Conservation (phyloP, 768 basidiomycete genomes). For the Gymnopilus junonius region DNA sequence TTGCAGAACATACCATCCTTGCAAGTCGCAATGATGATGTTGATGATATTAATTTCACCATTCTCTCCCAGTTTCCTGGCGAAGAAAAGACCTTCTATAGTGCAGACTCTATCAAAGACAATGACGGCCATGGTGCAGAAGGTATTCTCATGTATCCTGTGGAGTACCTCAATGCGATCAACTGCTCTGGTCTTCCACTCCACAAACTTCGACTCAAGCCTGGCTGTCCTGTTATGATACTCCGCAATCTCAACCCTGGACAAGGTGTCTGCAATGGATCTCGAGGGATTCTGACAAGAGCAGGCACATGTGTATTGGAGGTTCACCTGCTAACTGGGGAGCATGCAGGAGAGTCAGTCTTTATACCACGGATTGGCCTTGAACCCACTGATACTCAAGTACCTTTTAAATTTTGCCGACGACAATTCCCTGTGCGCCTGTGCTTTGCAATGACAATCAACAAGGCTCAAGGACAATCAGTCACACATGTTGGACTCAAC, state of each 20-base stretch:
- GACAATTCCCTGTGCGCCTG: constrained; percentile 45
- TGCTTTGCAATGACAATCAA: constrained; percentile 51
- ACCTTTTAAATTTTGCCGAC: constrained; percentile 23
- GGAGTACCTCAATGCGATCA: too few species aligned
- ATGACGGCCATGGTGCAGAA: too few species aligned
- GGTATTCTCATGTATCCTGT: too few species aligned
- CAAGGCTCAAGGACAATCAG: constrained; percentile 49
- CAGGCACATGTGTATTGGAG: constrained; percentile 30
- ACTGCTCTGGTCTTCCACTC: constrained; percentile 7
- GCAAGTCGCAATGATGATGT: constrained; percentile 41
- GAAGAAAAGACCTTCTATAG: too few species aligned
- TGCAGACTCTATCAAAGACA: too few species aligned
- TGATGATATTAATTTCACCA: too few species aligned
- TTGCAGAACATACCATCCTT: constrained; percentile 39
- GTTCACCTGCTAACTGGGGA: constrained; percentile 39
- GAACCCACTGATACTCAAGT: constrained; percentile 27
- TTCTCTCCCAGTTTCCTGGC: too few species aligned
- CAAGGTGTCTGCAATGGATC: constrained; percentile 36
- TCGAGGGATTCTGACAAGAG: constrained; percentile 24
- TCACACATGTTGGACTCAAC: constrained; percentile 43
- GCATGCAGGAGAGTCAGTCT: constrained; percentile 33
- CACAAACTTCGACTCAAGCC: not conserved
- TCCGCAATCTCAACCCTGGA: constrained; percentile 32
- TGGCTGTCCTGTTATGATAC: constrained; percentile 33
- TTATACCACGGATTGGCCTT: constrained; percentile 43